Evolutionary conservation across 2,329 filamentous ascomycete species (phyloP).

Genomic region (Ophiocordyceps australis): DNA sequence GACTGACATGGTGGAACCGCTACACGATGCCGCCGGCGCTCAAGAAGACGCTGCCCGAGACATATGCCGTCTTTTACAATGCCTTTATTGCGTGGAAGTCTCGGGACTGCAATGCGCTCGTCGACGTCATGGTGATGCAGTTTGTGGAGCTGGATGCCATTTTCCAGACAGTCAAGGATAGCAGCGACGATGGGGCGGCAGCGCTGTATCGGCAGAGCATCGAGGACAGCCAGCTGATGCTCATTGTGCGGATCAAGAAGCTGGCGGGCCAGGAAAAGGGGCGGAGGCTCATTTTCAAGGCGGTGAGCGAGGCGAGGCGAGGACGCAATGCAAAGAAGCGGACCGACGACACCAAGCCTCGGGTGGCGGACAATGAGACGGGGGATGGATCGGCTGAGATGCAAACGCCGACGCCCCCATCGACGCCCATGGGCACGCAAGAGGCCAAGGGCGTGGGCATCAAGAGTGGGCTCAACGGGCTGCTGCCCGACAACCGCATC

Average conservation of each 20-base stretch:
- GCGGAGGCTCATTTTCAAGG: constrained; percentile 55
- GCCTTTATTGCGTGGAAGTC: constrained; percentile 76
- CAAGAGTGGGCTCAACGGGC: constrained; percentile 26
- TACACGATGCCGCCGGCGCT: constrained; percentile 47
- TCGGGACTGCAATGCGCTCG: constrained; percentile 56
- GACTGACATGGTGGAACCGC: constrained; percentile 46
- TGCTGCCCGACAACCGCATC: constrained; percentile 54
- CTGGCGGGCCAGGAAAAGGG: constrained; percentile 55
- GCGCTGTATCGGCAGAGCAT: constrained; percentile 67
- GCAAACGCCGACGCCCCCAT: constrained; percentile 34
- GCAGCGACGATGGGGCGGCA: constrained; percentile 53
- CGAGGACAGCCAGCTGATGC: constrained; percentile 60
- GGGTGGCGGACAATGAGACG: constrained; percentile 34
- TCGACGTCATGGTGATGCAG: constrained; percentile 73
- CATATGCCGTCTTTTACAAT: constrained; percentile 57
- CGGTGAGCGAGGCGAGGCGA: constrained; percentile 53
- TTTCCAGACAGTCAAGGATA: constrained; percentile 67
- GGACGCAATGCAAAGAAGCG: constrained; percentile 46
- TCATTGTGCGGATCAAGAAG: constrained; percentile 65
- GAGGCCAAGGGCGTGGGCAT: constrained; percentile 16
- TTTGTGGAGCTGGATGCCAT: constrained; percentile 75
- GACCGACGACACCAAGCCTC: constrained; percentile 51
- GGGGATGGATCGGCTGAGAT: constrained; percentile 20
- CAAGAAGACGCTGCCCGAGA: constrained; percentile 43
- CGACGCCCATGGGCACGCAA: constrained; percentile 24